phyloP scores from a whole-genome alignment of 2,329 filamentous ascomycete species.

The Colletotrichum tamarilloi region DNA sequence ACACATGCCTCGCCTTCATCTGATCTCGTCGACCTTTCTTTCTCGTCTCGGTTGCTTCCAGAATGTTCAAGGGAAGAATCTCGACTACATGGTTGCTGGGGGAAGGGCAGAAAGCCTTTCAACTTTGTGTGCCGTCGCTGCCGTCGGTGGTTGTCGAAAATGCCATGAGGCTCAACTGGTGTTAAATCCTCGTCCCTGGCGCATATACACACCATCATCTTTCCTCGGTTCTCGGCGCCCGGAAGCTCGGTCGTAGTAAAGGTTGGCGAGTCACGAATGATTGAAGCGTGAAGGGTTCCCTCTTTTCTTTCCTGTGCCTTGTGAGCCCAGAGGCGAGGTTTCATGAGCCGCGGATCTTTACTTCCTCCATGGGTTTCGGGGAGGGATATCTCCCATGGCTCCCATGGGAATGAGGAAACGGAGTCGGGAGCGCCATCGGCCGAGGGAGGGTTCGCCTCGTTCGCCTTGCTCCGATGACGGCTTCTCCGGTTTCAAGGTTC shows the following conservation, averaged over 20 bases:
- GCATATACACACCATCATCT: neutral
- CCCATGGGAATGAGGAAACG: neutral
- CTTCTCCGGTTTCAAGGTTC: neutral
- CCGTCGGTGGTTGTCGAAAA: neutral
- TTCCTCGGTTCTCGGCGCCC: neutral
- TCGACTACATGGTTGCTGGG: neutral
- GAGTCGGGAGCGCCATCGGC: neutral
- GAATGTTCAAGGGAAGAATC: neutral
- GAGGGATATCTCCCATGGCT: neutral
- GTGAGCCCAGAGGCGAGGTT: slow-evolving; percentile 8
- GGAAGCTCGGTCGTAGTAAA: neutral
- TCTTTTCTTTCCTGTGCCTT: neutral
- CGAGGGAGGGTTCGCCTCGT: neutral
- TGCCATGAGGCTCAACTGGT: too few species aligned
- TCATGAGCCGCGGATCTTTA: slow-evolving; percentile 26
- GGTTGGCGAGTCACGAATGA: neutral
- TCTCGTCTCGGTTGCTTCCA: slow-evolving; percentile 23
- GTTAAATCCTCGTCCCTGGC: neutral
- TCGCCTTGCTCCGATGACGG: neutral
- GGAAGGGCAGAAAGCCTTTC: neutral
- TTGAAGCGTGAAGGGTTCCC: neutral
- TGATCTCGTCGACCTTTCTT: neutral
- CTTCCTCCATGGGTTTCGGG: neutral
- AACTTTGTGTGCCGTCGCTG: neutral
- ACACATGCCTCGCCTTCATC: slow-evolving; percentile 13